These are phyloP conservation scores for Saraca asoca DNA, from an alignment of 331 rosid species.

Conservation along the genomic window DNA sequence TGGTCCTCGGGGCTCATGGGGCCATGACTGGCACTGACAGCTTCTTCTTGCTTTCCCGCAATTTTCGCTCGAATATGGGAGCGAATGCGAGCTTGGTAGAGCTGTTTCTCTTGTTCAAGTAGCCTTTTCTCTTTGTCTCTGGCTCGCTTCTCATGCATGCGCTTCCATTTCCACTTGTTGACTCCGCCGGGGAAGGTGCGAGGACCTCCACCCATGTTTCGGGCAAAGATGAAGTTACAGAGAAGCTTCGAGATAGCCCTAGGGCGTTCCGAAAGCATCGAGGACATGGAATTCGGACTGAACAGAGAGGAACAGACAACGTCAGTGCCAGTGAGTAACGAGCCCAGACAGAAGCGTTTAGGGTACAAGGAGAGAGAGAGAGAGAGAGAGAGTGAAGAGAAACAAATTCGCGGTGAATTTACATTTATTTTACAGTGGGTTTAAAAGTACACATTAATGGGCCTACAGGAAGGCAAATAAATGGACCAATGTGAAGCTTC, in stretches of 20 bases:
- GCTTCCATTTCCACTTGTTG: conserved; percentile 95
- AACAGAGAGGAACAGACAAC: neutral
- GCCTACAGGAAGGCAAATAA: too few species aligned
- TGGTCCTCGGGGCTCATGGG: conserved; percentile 71
- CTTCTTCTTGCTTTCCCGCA: conserved; percentile 44
- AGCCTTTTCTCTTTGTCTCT: conserved; percentile 68
- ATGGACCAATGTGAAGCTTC: too few species aligned
- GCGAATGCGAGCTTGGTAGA: conserved; percentile 83
- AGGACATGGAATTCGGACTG: conserved; percentile 33
- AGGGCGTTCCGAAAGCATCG: conserved; percentile 43
- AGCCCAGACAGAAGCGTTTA: conserved; percentile 18
- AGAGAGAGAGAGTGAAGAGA: too few species aligned
- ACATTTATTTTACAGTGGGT: too few species aligned
- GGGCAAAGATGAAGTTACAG: conserved; percentile 38
- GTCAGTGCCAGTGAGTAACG: too few species aligned
- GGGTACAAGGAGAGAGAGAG: conserved; percentile 28
- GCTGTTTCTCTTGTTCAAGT: conserved; percentile 76
- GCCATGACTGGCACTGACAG: conserved; percentile 38
- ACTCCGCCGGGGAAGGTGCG: conserved; percentile 92
- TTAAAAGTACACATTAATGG: too few species aligned
- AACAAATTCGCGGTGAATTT: too few species aligned
- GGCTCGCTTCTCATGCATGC: conserved; percentile 93
- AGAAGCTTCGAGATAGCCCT: conserved; percentile 42
- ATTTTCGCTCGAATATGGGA: conserved; percentile 73
- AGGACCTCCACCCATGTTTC: conserved; percentile 97